Percentiles rank a stretch among this genome's conserved stretches.
phyloP scores from a whole-genome alignment of 441 rosid species.

The Geranium incanum region DNA sequence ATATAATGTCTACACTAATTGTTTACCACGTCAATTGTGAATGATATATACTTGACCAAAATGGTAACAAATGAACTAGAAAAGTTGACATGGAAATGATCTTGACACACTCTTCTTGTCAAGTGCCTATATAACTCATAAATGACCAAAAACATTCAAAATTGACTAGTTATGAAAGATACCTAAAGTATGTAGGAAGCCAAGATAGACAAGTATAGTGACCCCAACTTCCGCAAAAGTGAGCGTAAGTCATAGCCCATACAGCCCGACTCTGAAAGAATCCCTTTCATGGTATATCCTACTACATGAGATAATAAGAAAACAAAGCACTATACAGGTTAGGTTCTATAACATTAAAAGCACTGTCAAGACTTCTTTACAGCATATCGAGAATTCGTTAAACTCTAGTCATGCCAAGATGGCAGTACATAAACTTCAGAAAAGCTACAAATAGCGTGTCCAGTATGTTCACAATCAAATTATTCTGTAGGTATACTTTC shows the following conservation, averaged over 20 bases:
- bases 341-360: background rate
- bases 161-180: conserved; percentile 18
- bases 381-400: background rate
- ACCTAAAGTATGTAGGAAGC: conserved; percentile 96
- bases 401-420: background rate
- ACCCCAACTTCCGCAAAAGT: conserved; percentile 99
- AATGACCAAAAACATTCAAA: conserved; percentile 4
- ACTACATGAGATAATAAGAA: conserved; percentile 26
- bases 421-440: no score
- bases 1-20: background rate
- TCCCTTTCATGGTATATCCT: conserved; percentile 87
- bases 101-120: background rate
- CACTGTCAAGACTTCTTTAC: background rate
- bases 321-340: conserved; percentile 3
- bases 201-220: conserved; percentile 86
- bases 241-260: conserved; percentile 93
- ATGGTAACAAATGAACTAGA: background rate
- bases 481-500: no score
- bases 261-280: conserved; percentile 65
- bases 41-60: background rate
- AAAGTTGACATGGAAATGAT: background rate
- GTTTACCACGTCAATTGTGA: background rate
- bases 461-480: no score
- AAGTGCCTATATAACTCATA: background rate
- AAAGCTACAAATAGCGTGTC: no score